Conservation (phyloP, 352 stramenopile species). For the Achlya hypogyna region DNA sequence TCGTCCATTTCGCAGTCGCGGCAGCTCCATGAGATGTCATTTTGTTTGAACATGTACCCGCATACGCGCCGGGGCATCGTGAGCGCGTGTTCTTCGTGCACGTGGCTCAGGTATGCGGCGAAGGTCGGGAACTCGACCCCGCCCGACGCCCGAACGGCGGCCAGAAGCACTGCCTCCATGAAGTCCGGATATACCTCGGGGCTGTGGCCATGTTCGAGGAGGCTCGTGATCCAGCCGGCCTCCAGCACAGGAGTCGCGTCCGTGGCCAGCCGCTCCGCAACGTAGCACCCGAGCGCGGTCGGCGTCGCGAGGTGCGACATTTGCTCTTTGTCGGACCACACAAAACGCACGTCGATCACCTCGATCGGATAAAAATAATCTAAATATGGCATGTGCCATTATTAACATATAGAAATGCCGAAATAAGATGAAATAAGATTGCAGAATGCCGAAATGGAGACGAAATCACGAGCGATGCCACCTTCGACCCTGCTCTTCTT, state of each 20-base stretch:
- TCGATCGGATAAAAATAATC: not conserved
- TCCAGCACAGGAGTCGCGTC: not conserved
- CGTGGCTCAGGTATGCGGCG: slow-evolving; percentile 13
- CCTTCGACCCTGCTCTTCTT: too few species aligned
- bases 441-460: too few species aligned
- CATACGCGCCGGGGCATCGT: slow-evolving; percentile 52
- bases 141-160: slow-evolving; percentile 20
- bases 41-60: slow-evolving; percentile 94
- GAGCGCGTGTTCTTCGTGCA: slow-evolving; percentile 4
- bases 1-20: slow-evolving; percentile 95
- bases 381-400: not conserved
- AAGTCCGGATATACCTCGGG: slow-evolving; percentile 28
- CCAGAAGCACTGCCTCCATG: slow-evolving; percentile 47
- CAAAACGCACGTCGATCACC: not conserved
- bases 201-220: slow-evolving; percentile 9
- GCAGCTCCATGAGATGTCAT: slow-evolving; percentile 99
- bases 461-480: too few species aligned
- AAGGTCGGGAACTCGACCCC: not conserved
- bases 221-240: slow-evolving; percentile 9
- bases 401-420: too few species aligned
- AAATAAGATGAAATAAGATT: too few species aligned
- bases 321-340: not conserved
- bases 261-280: not conserved
- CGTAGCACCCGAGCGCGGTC: not conserved
- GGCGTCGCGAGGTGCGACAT: slow-evolving; percentile 5